phyloP scores from a whole-genome alignment of 2,329 filamentous ascomycete genomes.

The Mariannaea sp. region DNA sequence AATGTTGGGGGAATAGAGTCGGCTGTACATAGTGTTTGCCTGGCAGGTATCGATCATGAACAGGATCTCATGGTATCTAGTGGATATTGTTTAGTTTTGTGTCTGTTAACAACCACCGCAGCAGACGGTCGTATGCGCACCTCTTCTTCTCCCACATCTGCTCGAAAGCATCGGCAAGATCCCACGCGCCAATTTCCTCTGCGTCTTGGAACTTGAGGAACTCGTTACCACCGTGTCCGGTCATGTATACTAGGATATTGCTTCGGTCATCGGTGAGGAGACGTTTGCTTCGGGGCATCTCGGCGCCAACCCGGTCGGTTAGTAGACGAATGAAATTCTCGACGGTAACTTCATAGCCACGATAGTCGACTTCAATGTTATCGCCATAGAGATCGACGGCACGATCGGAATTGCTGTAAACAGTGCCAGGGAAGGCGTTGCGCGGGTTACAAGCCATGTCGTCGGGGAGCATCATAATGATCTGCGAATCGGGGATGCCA shows the following conservation, averaged over 20 bases:
- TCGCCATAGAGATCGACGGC: constrained; percentile 96
- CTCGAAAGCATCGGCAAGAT: constrained; percentile 94
- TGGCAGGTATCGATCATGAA: constrained; percentile 99
- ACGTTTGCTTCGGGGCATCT: constrained; percentile 93
- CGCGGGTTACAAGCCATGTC: constrained; percentile 99
- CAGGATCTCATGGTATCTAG: constrained; percentile 89
- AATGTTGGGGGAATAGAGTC: constrained; percentile 97
- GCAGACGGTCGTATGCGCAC: constrained; percentile 41
- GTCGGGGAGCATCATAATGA: constrained; percentile 99
- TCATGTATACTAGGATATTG: constrained; percentile 99
- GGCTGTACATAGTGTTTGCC: constrained; percentile 98
- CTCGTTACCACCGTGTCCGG: constrained; percentile 95
- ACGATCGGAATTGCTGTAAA: constrained; percentile 97
- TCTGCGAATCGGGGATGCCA: constrained; percentile 96
- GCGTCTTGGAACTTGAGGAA: constrained; percentile 98
- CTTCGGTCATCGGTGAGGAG: constrained; percentile 92
- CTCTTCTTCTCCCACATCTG: constrained; percentile 99
- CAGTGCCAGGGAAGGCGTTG: constrained; percentile 95
- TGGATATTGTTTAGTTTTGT: constrained; percentile 8
- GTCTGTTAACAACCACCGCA: neutral
- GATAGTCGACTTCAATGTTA: constrained; percentile 98
- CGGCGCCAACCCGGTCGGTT: constrained; percentile 91
- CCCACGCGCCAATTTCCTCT: constrained; percentile 95
- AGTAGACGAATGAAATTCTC: constrained; percentile 97
- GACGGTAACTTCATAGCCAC: constrained; percentile 97